A percentile compares a stretch with the other conserved stretches of the same genome.
Conservation (phyloP, 1,284 basidiomycete genomes). For the Anthracocystis walkeri region DNA sequence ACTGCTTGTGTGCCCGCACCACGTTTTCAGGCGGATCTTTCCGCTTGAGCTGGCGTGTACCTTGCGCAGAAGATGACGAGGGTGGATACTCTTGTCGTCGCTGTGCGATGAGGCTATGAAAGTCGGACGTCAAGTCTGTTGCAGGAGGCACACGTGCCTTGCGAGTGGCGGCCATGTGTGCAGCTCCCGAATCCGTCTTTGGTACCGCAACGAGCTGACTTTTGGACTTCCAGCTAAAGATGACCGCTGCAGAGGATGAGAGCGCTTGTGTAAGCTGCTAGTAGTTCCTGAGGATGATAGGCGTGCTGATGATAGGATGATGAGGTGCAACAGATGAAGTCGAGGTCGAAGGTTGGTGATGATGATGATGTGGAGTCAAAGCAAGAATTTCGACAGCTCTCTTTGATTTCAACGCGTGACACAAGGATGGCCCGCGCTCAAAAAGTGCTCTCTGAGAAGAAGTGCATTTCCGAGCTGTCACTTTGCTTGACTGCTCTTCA, state of each 20-base stretch:
- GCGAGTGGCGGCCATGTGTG: constrained; percentile 19
- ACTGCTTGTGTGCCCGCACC: constrained; percentile 42
- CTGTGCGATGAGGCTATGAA: constrained; percentile 36
- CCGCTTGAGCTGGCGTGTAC: constrained; percentile 25
- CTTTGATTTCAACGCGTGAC: neutral
- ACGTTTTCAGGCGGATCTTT: constrained; percentile 46
- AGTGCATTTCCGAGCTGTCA: neutral
- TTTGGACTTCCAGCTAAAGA: too few species aligned
- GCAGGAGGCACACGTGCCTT: constrained; percentile 30
- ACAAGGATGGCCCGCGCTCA: constrained; percentile 26
- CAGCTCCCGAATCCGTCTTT: neutral
- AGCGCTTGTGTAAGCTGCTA: too few species aligned
- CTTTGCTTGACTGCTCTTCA: neutral
- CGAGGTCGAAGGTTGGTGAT: neutral
- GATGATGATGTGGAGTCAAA: constrained; percentile 22
- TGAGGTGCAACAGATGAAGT: neutral
- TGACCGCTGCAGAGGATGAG: neutral
- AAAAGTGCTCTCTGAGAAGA: constrained; percentile 9
- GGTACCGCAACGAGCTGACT: neutral
- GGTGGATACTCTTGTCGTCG: constrained; percentile 35
- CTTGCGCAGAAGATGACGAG: constrained; percentile 26
- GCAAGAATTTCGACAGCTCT: neutral
- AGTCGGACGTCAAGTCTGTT: constrained; percentile 41
- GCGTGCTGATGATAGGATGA: constrained; percentile 1
- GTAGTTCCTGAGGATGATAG: too few species aligned